Percentiles rank a stretch among this genome's conserved stretches.
phyloP scores from a whole-genome alignment of 2,329 filamentous ascomycete genomes.

The Calonectria naviculata region DNA sequence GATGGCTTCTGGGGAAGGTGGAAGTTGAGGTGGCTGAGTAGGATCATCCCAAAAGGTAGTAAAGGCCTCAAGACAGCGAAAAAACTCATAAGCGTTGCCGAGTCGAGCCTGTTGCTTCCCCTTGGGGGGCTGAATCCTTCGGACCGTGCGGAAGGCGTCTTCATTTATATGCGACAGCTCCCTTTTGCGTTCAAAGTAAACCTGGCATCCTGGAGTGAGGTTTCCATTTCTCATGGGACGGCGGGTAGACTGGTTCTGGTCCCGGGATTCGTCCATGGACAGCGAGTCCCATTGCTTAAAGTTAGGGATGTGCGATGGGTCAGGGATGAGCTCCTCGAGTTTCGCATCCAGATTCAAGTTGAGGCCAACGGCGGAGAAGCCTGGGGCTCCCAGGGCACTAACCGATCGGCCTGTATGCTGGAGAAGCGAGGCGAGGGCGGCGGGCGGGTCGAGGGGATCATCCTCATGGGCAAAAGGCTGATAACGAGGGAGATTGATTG shows the following conservation, averaged over 20 bases:
- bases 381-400: constrained; percentile 49
- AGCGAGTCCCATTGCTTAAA: constrained; percentile 63
- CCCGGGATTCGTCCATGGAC: constrained; percentile 59
- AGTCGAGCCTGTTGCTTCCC: constrained; percentile 66
- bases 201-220: constrained; percentile 66
- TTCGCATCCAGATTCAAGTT: constrained; percentile 63
- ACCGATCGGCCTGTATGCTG: constrained; percentile 64
- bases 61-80: constrained; percentile 69
- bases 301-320: constrained; percentile 63
- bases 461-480: constrained; percentile 51
- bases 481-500: constrained; percentile 62
- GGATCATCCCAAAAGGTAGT: constrained; percentile 73
- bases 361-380: constrained; percentile 69
- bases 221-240: constrained; percentile 63
- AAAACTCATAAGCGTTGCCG: constrained; percentile 75
- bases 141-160: constrained; percentile 70
- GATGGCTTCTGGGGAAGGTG: constrained; percentile 46
- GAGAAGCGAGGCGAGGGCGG: constrained; percentile 61
- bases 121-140: constrained; percentile 64
- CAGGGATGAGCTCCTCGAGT: constrained; percentile 63
- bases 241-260: constrained; percentile 60
- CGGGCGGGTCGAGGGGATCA: constrained; percentile 39
- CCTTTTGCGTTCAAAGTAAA: constrained; percentile 67
- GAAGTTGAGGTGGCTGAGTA: constrained; percentile 49
- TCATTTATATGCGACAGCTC: constrained; percentile 69